Evolutionary conservation across 208 protist species (phyloP), one percentile per base, ranked within the genome.

Genomic region (Acanthamoeba castellanii): DNA sequence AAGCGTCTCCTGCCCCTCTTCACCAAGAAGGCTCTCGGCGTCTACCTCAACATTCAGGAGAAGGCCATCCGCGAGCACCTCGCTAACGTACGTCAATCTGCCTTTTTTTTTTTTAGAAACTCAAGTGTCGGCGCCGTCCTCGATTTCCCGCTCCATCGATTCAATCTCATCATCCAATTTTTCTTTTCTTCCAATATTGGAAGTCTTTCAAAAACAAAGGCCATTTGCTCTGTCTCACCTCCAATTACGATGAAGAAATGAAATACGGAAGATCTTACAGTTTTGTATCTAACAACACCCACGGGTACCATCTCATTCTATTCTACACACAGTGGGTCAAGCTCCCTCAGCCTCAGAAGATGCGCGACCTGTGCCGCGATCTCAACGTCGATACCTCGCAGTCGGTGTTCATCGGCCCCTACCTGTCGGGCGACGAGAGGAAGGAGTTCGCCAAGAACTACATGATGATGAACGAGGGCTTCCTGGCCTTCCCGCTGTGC

Each of bases 341-440:
- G 93, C 25, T 64, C 30, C 55, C 50, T 50, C 34, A 59, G 64
- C 84, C 81, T 1, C 84, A 94, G 30, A 94, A 70, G 13, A 85
- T 95, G 64, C 93, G 95, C 85, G 88, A 87, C 22, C 45, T 89
- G 14, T 95, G 76, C 72, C 98, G 98, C 95, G 97, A 98, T 57
- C 96, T 99, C 95, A 99, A 99, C 96, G 98, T 98, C 95, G 96
- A 98, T 82, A 99, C 98, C 34, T 99, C 98, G 30, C 97, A 98
- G 94, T 98, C 97, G 52, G 98, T 99, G 11, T 99, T 99, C 95
- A 95, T 98, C 27, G 98, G 98, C 57, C 97, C 98, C 85, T 98
- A 99, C 95, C 97, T 99, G 64, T 96, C 98, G 95, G 95, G 95
- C 68, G 95, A 95, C 3, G 96, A 98, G 96, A 93, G 89, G 52